phyloP scores from a whole-genome alignment of 805 yeast species.

The Allodekkera sacchari region DNA sequence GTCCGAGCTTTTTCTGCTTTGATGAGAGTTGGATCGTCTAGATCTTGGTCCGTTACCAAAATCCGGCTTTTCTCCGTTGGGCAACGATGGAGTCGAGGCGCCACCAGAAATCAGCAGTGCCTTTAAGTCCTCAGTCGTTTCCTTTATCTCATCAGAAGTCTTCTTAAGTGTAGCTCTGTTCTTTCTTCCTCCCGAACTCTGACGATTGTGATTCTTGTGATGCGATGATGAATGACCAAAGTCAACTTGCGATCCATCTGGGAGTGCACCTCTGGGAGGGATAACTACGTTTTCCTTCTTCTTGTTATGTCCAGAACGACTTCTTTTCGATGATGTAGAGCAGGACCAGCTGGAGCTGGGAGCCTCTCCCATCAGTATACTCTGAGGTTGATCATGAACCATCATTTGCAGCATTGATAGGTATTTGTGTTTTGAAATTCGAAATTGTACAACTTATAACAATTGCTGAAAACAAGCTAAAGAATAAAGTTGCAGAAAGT shows the following conservation, averaged over 20 bases:
- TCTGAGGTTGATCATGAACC: conserved; percentile 15
- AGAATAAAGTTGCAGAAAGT: no score
- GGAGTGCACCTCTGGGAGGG: conserved; percentile 26
- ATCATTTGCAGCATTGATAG: conserved; percentile 6
- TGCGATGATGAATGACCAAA: conserved; percentile 12
- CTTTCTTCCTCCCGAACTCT: conserved; percentile 7
- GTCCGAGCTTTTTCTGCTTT: background rate
- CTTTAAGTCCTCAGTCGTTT: conserved; percentile 16
- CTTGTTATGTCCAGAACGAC: conserved; percentile 34
- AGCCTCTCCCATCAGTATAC: conserved; percentile 15
- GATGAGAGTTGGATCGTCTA: background rate
- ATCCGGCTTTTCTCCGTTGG: conserved; percentile 12
- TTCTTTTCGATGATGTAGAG: no score
- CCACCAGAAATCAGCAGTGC: conserved; percentile 9
- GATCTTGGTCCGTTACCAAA: conserved; percentile 9
- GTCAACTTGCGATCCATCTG: conserved; percentile 19
- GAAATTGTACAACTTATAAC: no score
- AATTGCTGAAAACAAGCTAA: no score
- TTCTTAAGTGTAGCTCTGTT: conserved; percentile 11
- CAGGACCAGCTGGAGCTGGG: no score
- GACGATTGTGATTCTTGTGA: conserved; percentile 4
- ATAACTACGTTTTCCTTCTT: conserved; percentile 25
- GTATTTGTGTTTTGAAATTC: background rate
- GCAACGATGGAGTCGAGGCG: conserved; percentile 12
- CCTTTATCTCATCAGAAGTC: conserved; percentile 13